Base-by-base conservation (phyloP, 106 monocot genomes). In the Dendrobium chrysotoxum region DNA sequence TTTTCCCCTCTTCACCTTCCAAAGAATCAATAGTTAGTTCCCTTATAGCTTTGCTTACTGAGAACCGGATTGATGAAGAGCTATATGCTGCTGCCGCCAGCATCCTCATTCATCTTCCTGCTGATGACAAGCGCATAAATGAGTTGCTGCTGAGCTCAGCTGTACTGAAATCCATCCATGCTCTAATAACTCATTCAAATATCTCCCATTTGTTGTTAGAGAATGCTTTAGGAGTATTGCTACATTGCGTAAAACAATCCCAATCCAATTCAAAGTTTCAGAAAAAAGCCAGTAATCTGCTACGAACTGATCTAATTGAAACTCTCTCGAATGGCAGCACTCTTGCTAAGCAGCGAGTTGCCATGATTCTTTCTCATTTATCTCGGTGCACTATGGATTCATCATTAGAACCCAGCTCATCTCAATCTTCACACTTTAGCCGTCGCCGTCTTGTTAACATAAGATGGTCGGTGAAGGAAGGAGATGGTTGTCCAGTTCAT, bases 261-360 rank as follows among this genome's bases (percentile, higher is more conserved):
- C 11, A 13, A 50, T 13, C 50, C 13, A 75, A 21, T 4, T 65
- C 76, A 30, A 64, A 82, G 76, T 61, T 82, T 44, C 65, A 44
- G 42, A 76, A 8, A 28, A 40, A 82, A 45, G 44, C 45, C 1
- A 1, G 28, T 44, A 76, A 61, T 42, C 64, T 82, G 44, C 10
- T 55, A 7, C 75, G 23, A 76, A 4, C 82, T 61, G 64, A 65
- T 65, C 82, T 82, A 18, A 21, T 76, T 12, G 76, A 26, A 39
- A 28, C 76, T 13, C 82, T 82, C 61, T 82, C 82, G 1, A 44
- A 61, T n/a, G 82, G 82, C 40, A 76, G 76, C 76, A 26, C 76
- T 11, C 64, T 65, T 3, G 82, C 76, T 0, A 82, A 76, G 64
- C 44, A 46, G 82, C 64, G 76, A 6, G 21, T 41, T 0, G 82